Evolutionary conservation across 2,329 filamentous ascomycete genomes (phyloP), one percentile per base, ranked within the genome.

Genomic region (Nemania bipapillata): DNA sequence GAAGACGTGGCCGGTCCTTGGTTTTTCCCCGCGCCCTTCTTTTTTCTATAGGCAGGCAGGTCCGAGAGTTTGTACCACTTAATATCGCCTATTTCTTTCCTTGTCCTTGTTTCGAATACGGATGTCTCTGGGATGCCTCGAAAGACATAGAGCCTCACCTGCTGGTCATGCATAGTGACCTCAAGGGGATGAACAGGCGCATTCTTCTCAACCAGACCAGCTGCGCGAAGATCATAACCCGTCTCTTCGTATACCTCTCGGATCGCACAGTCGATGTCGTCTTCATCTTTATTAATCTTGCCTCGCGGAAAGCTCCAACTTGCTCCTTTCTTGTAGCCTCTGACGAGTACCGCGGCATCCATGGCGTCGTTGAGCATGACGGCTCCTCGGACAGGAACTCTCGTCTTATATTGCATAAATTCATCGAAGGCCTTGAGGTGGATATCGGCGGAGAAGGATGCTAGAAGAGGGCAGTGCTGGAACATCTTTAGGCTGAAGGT

Each of bases 21-120:
- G 17, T 75, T 78, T 63, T 88, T 85, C 12, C 83, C 83, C 55
- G 79, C 79, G 20, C 84, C 84, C 28, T 72, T 94, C 63, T 72
- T 94, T 73, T 86, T 89, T 79, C 90, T 89, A 75, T 93, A 90
- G 0, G 92, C 93, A 0, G 96, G 95, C 28, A 99, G 86, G 69
- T 97, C 94, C 0, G 91, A 92, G 47, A 99, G 84, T 74, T 90
- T 93, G 82, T 96, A 97, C 96, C 96, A 99, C 78, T 93, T 86
- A 68, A 99, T 97, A 81, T 93, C 96, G 81, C 95, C 97, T 77
- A 99, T 99, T 80, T 99, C 96, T 80, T 98, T 98, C 64, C 96
- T 87, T 5, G 96, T 98, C 74, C 90, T 90, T 3, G 96, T 93
- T 79, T 95, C 92, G 77, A 99, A 99, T 68, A 90, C 80, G 0